Percentiles rank a stretch among this genome's conserved stretches.
Conservation (phyloP, 257 asterid species). For the Primulina tabacum region DNA sequence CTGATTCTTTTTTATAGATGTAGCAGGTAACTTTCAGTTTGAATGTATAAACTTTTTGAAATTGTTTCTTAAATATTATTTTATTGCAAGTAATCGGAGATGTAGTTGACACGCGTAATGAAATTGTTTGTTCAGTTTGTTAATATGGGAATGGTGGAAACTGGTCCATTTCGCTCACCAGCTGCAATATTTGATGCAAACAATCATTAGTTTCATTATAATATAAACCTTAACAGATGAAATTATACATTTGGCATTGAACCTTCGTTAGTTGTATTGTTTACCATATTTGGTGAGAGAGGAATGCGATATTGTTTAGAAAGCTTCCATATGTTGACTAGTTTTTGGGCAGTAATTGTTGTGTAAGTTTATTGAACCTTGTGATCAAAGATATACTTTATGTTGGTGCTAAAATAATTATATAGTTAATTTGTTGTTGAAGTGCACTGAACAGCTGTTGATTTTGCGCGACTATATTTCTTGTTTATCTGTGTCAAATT, state of each 20-base stretch:
- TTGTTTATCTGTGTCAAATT: neutral
- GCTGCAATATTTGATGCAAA: neutral
- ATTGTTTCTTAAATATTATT: slow-evolving; percentile 10
- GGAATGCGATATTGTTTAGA: neutral
- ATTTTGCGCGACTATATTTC: neutral
- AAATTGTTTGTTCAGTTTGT: slow-evolving; percentile 8
- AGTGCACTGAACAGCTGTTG: slow-evolving; percentile 22
- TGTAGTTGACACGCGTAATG: slow-evolving; percentile 12
- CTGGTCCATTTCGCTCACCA: neutral
- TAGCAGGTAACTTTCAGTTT: slow-evolving; percentile 68
- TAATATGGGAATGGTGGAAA: slow-evolving; percentile 3
- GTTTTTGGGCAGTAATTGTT: neutral
- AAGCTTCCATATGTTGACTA: neutral
- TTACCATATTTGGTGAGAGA: neutral
- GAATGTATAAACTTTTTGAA: slow-evolving; percentile 20
- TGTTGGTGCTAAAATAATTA: slow-evolving; percentile 1
- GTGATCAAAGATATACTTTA: neutral
- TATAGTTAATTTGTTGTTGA: slow-evolving; percentile 1
- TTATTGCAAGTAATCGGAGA: neutral
- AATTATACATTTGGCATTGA: neutral
- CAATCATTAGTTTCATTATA: neutral
- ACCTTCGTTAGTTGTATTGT: neutral
- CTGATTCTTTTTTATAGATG: slow-evolving; percentile 75
- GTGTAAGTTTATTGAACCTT: neutral
- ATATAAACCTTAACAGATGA: neutral